Evolutionary conservation across 2,329 filamentous ascomycete genomes (phyloP).

Genomic region (Pseudogymnoascus sp.): DNA sequence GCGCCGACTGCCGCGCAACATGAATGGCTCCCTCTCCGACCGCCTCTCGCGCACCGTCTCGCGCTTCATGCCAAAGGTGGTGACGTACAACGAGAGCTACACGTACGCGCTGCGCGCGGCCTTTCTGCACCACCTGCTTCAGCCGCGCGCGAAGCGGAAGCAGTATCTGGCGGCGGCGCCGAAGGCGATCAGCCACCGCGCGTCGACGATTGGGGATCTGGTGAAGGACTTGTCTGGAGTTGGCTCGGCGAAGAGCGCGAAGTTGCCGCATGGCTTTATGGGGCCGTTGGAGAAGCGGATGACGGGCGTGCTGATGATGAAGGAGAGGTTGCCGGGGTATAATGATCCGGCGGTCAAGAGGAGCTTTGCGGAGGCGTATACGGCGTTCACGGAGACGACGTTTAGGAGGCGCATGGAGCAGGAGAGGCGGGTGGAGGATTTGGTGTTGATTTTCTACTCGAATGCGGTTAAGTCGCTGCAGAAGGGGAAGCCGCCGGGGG

Average conservation of each 20-base stretch:
- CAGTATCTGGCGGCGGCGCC: conserved; percentile 64
- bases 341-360: conserved; percentile 85
- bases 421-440: conserved; percentile 82
- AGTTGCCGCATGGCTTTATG: conserved; percentile 32
- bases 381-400: conserved; percentile 77
- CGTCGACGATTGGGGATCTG: conserved; percentile 66
- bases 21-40: conserved; percentile 23
- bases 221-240: conserved; percentile 71
- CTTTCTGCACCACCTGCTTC: conserved; percentile 85
- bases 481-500: conserved; percentile 64
- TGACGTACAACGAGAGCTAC: conserved; percentile 74
- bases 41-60: conserved; percentile 31
- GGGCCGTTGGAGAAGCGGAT: conserved; percentile 46
- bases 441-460: conserved; percentile 94
- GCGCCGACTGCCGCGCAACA: conserved; percentile 13
- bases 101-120: conserved; percentile 83
- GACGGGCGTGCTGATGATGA: conserved; percentile 53
- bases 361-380: conserved; percentile 90
- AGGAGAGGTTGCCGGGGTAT: conserved; percentile 77
- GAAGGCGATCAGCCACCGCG: conserved; percentile 49
- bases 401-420: conserved; percentile 92
- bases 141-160: conserved; percentile 80
- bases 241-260: conserved; percentile 59
- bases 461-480: conserved; percentile 85
- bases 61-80: conserved; percentile 36